Base-by-base conservation (phyloP, 331 rosid genomes). In the Malus hybrid region DNA sequence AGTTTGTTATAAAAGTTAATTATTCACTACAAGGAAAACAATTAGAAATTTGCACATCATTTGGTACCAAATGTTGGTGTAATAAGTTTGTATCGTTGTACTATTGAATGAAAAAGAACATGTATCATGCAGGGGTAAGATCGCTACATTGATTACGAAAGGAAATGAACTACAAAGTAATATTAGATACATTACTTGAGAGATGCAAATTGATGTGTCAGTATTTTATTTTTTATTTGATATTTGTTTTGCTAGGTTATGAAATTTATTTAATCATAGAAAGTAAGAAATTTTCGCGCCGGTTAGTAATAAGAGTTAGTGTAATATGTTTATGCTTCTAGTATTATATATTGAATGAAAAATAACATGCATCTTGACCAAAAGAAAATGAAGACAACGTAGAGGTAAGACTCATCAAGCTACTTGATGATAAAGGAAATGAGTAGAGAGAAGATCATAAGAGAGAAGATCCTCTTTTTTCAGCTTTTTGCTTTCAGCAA, bases 401-500 rank as follows among this genome's bases (percentile, higher is more conserved):
- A 76, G 74, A 77, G 64, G 74, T 60, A 52, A 28, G 46, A 61
- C 10, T 39, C 34, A 65, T 52, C 57, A 16, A 52, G 57, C 28
- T 80, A 59, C 86, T 82, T 87, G 81, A 67, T 66, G 13, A 79
- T 10, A 60, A 81, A 81, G 90, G 74, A 59, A 85, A 31, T 60
- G 76, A 82, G 78, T 20, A 29, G 27, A 54, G 7, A 54, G 5
- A 10, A 32, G 8, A 34, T 42, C 46, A 42, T 42, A 42, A 42
- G 0, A 42, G 18, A 73, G 48, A 20, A 16, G 10, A 24, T 70
- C 8, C 10, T 16, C 46, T 42, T 42, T 39, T 52, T 39, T 29
- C 36, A 70, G 65, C 48, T 67, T 92, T 83, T 90, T 86, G 89
- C 84, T 81, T 81, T 84, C 57, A 82, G 85, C 92, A 81, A 84